Conservation (phyloP, 2,329 filamentous ascomycete species). For the Penicillium sp. region DNA sequence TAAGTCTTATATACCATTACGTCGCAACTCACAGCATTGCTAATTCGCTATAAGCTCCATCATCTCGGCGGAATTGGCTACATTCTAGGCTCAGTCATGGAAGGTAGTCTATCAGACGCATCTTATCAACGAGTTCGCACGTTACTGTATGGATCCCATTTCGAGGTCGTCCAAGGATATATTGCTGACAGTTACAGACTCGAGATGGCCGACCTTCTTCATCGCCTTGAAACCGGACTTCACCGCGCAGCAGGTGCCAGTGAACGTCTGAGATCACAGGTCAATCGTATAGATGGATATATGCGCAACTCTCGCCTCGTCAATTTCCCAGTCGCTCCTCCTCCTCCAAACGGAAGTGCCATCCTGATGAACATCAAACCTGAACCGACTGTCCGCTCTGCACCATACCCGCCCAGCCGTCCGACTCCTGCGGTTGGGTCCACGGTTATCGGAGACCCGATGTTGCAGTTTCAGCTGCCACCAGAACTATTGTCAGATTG, state of each 20-base stretch:
- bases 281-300: constrained; percentile 51
- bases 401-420: constrained; percentile 9
- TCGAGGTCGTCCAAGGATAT: not conserved
- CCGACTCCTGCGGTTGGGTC: constrained; percentile 6
- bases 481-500: constrained; percentile 47
- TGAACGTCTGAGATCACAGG: constrained; percentile 45
- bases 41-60: constrained; percentile 38
- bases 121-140: constrained; percentile 48
- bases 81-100: constrained; percentile 55
- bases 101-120: constrained; percentile 47
- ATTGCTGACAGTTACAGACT: constrained; percentile 23
- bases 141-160: constrained; percentile 37
- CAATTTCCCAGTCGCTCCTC: constrained; percentile 16
- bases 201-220: constrained; percentile 51
- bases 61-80: constrained; percentile 55
- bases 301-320: constrained; percentile 36
- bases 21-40: not conserved
- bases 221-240: constrained; percentile 48
- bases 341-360: constrained; percentile 12
- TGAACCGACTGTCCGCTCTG: constrained; percentile 10
- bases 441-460: constrained; percentile 21
- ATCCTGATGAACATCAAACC: constrained; percentile 8
- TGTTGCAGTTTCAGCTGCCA: constrained; percentile 46
- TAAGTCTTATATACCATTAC: constrained; percentile 5
- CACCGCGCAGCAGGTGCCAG: constrained; percentile 46